These are phyloP conservation scores for Ustilago lituana DNA, from an alignment of 1,284 basidiomycete species.

Conservation along the genomic window DNA sequence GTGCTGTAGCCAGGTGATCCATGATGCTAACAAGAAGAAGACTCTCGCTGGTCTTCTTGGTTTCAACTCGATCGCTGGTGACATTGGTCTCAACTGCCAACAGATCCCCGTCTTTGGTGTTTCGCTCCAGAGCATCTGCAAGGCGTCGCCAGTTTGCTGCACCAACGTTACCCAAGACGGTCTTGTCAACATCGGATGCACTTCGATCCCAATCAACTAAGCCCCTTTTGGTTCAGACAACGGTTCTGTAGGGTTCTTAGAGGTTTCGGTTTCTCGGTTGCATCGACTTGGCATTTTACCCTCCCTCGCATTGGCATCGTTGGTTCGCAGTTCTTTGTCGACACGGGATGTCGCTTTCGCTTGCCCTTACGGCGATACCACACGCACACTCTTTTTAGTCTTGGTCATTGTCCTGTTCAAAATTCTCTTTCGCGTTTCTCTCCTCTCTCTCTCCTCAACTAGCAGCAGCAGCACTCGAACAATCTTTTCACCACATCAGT, in stretches of 20 bases:
- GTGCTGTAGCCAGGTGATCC: slow-evolving; percentile 52
- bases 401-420: slow-evolving; percentile 24
- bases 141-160: slow-evolving; percentile 51
- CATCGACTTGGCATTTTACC: slow-evolving; percentile 2
- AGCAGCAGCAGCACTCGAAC: slow-evolving; percentile 37
- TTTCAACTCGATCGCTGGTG: slow-evolving; percentile 43
- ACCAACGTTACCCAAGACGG: slow-evolving; percentile 53
- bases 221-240: not conserved
- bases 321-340: slow-evolving; percentile 9
- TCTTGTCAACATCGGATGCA: slow-evolving; percentile 57
- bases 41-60: slow-evolving; percentile 48
- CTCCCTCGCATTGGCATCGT: slow-evolving; percentile 10
- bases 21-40: slow-evolving; percentile 51
- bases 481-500: slow-evolving; percentile 5
- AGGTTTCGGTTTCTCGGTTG: slow-evolving; percentile 1
- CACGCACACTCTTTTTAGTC: slow-evolving; percentile 16
- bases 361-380: not conserved
- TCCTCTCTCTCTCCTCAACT: slow-evolving; percentile 7
- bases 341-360: slow-evolving; percentile 27
- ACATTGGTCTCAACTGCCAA: slow-evolving; percentile 51
- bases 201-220: slow-evolving; percentile 56
- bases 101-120: slow-evolving; percentile 47
- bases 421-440: slow-evolving; percentile 10
- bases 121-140: slow-evolving; percentile 46
- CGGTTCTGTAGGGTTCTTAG: slow-evolving; percentile 2